Evolutionary conservation across 2,329 filamentous ascomycete species (phyloP).

Genomic region (Diaporthe citrichinensis): DNA sequence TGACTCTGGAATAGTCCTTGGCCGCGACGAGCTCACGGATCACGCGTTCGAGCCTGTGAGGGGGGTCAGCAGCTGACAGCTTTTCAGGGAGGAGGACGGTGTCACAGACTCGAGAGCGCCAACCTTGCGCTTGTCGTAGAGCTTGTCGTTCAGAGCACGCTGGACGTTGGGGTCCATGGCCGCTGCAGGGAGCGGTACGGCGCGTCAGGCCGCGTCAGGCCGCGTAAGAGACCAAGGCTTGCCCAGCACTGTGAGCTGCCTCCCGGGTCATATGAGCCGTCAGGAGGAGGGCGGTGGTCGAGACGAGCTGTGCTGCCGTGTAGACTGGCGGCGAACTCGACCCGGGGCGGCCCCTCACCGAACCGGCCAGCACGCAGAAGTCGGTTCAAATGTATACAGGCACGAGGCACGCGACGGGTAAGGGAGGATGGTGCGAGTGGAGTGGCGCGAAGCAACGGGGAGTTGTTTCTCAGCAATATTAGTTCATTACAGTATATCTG

Average conservation of each 20-base stretch:
- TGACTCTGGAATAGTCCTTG: constrained; percentile 85
- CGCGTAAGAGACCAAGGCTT: constrained; percentile 10
- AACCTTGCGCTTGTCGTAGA: constrained; percentile 98
- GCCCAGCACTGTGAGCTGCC: constrained; percentile 15
- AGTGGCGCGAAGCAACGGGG: constrained; percentile 5
- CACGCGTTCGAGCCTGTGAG: constrained; percentile 83
- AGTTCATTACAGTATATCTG: constrained; percentile 18
- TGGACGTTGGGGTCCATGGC: constrained; percentile 91
- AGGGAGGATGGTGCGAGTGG: not conserved
- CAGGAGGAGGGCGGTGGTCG: not conserved
- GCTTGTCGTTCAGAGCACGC: constrained; percentile 94
- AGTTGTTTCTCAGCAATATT: constrained; percentile 19
- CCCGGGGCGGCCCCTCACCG: not conserved
- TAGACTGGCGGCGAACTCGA: not conserved
- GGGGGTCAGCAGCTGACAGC: constrained; percentile 17
- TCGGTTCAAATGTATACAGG: constrained; percentile 1
- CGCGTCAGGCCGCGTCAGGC: not conserved
- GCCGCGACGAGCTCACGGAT: constrained; percentile 86
- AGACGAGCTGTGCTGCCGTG: not conserved
- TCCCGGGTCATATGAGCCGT: constrained; percentile 6
- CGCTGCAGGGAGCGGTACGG: constrained; percentile 31
- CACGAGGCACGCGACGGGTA: not conserved
- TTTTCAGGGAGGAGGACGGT: not conserved
- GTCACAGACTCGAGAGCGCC: constrained; percentile 90
- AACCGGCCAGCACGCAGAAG: not conserved